Conservation (phyloP, 768 basidiomycete genomes). For the Pleurotus giganteus region DNA sequence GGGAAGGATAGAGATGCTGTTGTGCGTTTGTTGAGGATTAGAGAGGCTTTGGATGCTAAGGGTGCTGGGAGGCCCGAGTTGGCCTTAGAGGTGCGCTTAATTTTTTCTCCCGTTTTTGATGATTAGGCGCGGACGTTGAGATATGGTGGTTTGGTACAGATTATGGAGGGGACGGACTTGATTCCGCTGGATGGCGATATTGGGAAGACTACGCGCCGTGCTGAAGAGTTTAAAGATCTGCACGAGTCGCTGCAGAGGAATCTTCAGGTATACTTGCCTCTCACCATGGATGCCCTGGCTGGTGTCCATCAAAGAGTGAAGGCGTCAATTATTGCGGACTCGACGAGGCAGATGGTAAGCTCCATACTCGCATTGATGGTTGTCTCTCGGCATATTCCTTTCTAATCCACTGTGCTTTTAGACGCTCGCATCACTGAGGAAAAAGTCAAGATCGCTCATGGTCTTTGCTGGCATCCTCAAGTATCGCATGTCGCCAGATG, state of each 20-base stretch:
- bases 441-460: conserved; percentile 83
- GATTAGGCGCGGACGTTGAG: no score
- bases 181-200: conserved; percentile 87
- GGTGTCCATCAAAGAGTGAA: conserved; percentile 79
- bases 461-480: conserved; percentile 86
- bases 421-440: conserved; percentile 67
- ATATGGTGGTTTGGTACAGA: no score
- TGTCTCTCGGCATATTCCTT: not conserved
- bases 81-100: conserved; percentile 69
- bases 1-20: conserved; percentile 76
- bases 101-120: not conserved
- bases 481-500: conserved; percentile 87
- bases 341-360: conserved; percentile 73
- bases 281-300: conserved; percentile 91
- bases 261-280: conserved; percentile 80
- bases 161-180: conserved; percentile 84
- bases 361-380: not conserved
- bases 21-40: conserved; percentile 70
- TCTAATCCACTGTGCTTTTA: conserved; percentile 22
- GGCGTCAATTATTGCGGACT: conserved; percentile 66
- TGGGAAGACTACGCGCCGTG: conserved; percentile 77
- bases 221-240: conserved; percentile 86
- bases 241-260: conserved; percentile 89
- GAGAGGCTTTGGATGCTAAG: conserved; percentile 79
- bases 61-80: conserved; percentile 68